Percentiles rank a stretch among this genome's conserved stretches.
Conservation (phyloP, 805 yeast genomes). For the Clavispora vitiphila region DNA sequence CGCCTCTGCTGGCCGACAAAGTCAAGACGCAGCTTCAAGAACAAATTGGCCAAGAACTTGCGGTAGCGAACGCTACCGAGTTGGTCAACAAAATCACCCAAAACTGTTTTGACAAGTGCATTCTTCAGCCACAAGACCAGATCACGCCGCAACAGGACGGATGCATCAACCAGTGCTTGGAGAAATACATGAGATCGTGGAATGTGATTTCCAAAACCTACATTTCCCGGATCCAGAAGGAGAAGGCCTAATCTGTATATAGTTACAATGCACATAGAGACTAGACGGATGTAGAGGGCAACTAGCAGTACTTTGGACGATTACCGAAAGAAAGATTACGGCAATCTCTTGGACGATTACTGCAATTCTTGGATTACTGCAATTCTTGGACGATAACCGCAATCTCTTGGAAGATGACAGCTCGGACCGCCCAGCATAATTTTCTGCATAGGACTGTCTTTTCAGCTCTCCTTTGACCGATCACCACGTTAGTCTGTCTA, state of each 20-base stretch:
- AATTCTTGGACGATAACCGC: no score
- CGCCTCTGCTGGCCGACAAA: constrained; percentile 6
- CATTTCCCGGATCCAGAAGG: constrained; percentile 61
- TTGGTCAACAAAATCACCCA: constrained; percentile 79
- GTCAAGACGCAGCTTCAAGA: constrained; percentile 60
- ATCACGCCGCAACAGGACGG: constrained; percentile 49
- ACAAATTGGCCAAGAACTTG: constrained; percentile 76
- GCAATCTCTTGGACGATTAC: no score
- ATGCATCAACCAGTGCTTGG: constrained; percentile 74
- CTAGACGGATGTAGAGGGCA: neutral
- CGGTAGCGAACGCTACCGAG: constrained; percentile 87
- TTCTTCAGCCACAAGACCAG: constrained; percentile 52
- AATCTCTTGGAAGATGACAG: no score
- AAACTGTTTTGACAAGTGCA: constrained; percentile 81
- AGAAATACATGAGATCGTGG: constrained; percentile 90
- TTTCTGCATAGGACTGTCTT: no score
- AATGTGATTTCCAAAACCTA: constrained; percentile 75
- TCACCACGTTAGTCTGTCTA: no score
- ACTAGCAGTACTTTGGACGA: no score
- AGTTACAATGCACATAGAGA: neutral
- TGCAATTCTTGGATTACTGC: no score
- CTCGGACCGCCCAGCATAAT: no score
- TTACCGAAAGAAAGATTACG: no score
- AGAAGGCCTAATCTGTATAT: constrained; percentile 7
- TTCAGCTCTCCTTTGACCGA: no score